phyloP scores from a whole-genome alignment of 2,329 filamentous ascomycete genomes.

The Botrytis cinerea region DNA sequence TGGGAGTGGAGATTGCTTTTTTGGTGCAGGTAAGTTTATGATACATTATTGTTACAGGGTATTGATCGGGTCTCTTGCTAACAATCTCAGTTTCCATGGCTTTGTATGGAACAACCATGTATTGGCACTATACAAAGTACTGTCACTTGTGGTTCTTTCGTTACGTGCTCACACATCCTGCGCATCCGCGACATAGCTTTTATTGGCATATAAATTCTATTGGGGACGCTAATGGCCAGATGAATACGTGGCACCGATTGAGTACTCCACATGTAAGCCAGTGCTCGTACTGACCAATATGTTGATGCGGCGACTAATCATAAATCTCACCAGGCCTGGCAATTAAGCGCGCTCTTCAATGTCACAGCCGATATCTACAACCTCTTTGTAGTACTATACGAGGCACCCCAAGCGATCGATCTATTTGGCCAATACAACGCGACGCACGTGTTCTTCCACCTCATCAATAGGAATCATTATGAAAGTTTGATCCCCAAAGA shows the following conservation, averaged over 20 bases:
- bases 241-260: background rate
- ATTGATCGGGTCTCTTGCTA: background rate
- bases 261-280: constrained; percentile 7
- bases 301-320: background rate
- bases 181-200: background rate
- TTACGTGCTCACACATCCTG: constrained; percentile 9
- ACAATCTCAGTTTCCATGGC: background rate
- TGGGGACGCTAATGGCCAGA: fast-evolving
- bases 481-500: background rate
- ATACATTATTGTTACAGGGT: background rate
- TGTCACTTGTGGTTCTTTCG: constrained; percentile 1
- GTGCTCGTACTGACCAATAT: no score
- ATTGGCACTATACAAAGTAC: constrained; percentile 4
- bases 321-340: constrained; percentile 1
- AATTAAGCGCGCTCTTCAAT: background rate
- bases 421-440: constrained; percentile 15
- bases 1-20: background rate
- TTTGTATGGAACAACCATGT: constrained; percentile 1
- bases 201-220: background rate
- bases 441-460: background rate
- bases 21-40: background rate
- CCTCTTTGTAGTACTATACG: constrained; percentile 4
- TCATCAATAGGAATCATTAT: constrained; percentile 4
- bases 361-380: constrained; percentile 16
- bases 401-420: background rate